Base-by-base conservation (phyloP, 208 protist species). In the Herpetomonas samuelpessoai region DNA sequence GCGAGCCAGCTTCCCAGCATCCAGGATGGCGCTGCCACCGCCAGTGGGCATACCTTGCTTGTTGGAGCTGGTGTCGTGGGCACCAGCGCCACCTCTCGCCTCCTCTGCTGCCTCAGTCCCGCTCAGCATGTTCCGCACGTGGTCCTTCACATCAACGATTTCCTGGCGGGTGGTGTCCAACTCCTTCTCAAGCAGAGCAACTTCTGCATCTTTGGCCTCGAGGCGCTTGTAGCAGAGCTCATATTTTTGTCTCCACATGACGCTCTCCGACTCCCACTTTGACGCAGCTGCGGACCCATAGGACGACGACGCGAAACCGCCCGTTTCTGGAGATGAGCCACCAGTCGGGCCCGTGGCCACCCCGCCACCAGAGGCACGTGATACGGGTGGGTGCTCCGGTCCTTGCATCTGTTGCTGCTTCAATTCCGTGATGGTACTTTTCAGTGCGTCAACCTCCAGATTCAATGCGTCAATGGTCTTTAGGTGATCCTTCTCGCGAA, bases 201-300 rank as follows among this genome's bases (percentile, higher is more conserved):
- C 79, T 59, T 95, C 89, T 22, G 50, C 30, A 28, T 84, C 83
- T 54, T 83, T 83, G 31, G 74, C 74, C 65, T 88, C 84, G 29
- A 79, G 73, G 0, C 89, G 83, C 61, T 77, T 86, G 24, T 76
- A 63, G 28, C 73, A 80, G 3, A 93, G 70, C 18, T 49, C 55
- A 62, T 83, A 90, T 62, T 88, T 91, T 52, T 95, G 85, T n/a
- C 76, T 70, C 75, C 79, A 95, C 22, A 74, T 76, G 2, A 69
- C 76, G 10, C 76, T 73, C 65, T 95, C 89, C 1, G 82, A 67
- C 68, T 95, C 83, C 62, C 76, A 89, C 49, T 74, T 75, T 10
- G 62, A 52, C 29, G 61, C 48, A 3, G 72, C 56, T 0, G 80
- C 74, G 3, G 22, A 46, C 2, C 49, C 30, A 58, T 74, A 69